Conservation (phyloP, 495 filamentous ascomycete species). For the Penicillium antarcticum region DNA sequence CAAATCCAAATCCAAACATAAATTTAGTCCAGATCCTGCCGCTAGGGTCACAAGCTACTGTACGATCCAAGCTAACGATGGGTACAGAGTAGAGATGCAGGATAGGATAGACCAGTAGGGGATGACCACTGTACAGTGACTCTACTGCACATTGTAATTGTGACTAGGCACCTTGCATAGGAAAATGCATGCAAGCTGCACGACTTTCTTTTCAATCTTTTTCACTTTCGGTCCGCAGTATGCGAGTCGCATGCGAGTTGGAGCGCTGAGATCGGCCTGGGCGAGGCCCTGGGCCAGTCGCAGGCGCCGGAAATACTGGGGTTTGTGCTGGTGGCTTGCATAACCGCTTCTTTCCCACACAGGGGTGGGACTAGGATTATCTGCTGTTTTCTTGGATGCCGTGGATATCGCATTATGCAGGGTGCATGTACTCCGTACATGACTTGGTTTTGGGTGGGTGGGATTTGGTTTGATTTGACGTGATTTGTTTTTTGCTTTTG, state of each 20-base stretch:
- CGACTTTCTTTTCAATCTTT: not conserved
- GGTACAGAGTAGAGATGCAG: too few relatives aligned
- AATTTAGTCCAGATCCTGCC: too few relatives aligned
- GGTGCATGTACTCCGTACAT: not conserved
- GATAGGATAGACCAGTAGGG: too few relatives aligned
- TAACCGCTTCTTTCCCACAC: conserved; percentile 12
- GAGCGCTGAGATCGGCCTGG: not conserved
- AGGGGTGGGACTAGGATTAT: conserved; percentile 2
- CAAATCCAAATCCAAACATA: too few relatives aligned
- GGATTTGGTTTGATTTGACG: not conserved
- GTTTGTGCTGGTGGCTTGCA: conserved; percentile 8
- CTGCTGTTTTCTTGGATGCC: too few relatives aligned
- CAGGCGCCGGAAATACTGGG: conserved; percentile 1
- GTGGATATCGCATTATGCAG: not conserved
- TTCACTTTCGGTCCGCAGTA: too few relatives aligned
- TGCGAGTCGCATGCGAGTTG: not conserved
- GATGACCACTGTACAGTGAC: too few relatives aligned
- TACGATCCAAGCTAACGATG: too few relatives aligned
- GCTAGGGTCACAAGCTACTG: too few relatives aligned
- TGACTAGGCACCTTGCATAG: too few relatives aligned
- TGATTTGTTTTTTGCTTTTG: not conserved
- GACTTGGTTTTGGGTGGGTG: not conserved
- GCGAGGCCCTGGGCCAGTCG: not conserved
- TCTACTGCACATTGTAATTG: too few relatives aligned
- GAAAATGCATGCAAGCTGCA: not conserved